Evolutionary conservation across 441 rosid genomes (phyloP).

Genomic region (Populus hybrid): DNA sequence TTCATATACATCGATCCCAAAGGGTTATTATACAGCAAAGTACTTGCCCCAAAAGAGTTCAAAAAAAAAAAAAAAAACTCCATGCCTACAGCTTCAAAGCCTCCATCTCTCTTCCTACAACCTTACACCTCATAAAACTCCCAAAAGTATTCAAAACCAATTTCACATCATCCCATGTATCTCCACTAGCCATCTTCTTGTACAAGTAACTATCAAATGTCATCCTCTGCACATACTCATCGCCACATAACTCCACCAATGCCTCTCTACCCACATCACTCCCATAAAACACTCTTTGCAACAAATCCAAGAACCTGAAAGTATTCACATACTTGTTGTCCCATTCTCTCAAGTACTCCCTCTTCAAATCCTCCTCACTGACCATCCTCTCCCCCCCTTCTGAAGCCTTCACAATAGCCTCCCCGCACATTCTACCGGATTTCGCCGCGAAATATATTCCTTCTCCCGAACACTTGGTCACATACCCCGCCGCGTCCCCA

Average conservation of each 20-base stretch:
- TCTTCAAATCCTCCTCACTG: conserved; percentile 47
- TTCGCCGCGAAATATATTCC: conserved; percentile 67
- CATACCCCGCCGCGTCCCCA: conserved; percentile 62
- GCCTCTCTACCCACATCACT: conserved; percentile 49
- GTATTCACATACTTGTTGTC: conserved; percentile 39
- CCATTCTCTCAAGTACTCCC: conserved; percentile 55
- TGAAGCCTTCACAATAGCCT: conserved; percentile 46
- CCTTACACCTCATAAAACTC: conserved; percentile 38
- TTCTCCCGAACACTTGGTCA: conserved; percentile 59
- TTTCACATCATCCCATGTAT: conserved; percentile 40
- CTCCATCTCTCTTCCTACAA: conserved; percentile 32
- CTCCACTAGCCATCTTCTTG: conserved; percentile 44
- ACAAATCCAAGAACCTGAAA: conserved; percentile 44
- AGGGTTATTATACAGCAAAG: background rate
- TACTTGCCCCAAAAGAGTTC: background rate
- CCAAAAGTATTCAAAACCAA: conserved; percentile 38
- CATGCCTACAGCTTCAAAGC: conserved; percentile 12
- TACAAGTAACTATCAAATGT: conserved; percentile 69
- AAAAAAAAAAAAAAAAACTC: background rate
- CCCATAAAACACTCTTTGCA: conserved; percentile 53
- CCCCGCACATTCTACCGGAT: conserved; percentile 48
- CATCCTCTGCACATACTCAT: conserved; percentile 66
- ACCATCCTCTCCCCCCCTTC: conserved; percentile 39
- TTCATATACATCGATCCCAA: background rate
- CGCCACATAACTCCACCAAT: conserved; percentile 58